Evolutionary conservation across 495 filamentous ascomycete genomes (phyloP), one percentile per base, ranked within the genome.

Genomic region (Aspergillus asperescens): DNA sequence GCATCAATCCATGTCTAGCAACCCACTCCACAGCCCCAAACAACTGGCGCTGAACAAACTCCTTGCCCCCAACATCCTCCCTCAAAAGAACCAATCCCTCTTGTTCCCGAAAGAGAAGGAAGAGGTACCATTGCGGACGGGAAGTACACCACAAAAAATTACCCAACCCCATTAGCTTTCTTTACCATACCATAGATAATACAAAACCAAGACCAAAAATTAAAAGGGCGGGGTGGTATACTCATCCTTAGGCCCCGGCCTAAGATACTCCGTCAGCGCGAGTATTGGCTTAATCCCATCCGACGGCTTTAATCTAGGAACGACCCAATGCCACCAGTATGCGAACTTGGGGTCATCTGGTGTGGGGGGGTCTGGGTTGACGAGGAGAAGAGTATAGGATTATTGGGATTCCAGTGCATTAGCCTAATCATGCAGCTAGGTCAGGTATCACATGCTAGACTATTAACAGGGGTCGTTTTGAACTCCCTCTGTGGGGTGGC

Each of bases 191-290:
- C 38, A 22, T 12, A 35, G 7, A 15, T 4, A 16, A 4, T 1
- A 29, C 22, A 37, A 19, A 27, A 41, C n/a, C 10, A 2, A 5
- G 12, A 13, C 4, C 12, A 28, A 22, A 13, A 28, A 51, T 3
- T 7, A 4, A 19, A 37, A 12, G 16, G 16, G 29, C 57, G 16
- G n/a, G n/a, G n/a, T n/a, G n/a, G n/a, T n/a, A n/a, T 52, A 59
- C 57, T 56, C 57, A 47, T 59, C 57, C 43, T 59, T 59, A 1
- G 57, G 57, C 6, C 57, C 57, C 7, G 57, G 57, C n/a, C 51
- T 52, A 15, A 59, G 49, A 35, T 59, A 59, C 31, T 55, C 52
- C 15, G 57, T 59, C 47, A 59, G n/a, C 3, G 34, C 38, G 0
- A 25, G 19, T 10, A 13, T 27, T 1, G 37, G 13, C 9, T 50